Base-by-base conservation (phyloP, 23 red algal species). In the Gracilaria caudata region DNA sequence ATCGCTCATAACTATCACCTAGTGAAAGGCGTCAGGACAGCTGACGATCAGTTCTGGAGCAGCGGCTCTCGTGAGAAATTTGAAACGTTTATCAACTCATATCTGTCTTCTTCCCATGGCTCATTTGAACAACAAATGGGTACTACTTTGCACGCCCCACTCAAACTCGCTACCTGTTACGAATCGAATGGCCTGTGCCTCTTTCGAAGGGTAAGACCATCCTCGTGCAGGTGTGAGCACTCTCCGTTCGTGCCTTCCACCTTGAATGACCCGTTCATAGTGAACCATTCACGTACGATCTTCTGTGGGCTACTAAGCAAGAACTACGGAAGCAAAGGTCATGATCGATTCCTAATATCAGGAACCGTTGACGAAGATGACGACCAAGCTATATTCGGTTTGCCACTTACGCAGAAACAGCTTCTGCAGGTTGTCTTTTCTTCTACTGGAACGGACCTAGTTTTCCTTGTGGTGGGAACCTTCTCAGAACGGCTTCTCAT, bases 211-310 rank as follows among this genome's bases (percentile, higher is more conserved):
- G 54, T 57, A 12, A 80, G 92, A 30, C 96, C 96, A 41, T 41
- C 86, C 12, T 77, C 78, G 35, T 98, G 96, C 70, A 81, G 88
- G 10, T 98, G 96, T 51, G 96, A 98, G 80, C 83, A 98, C 63
- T 94, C 89, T 61, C 68, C 88, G 21, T 93, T 93, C 73, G 96
- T 94, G 20, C 21, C 39, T 6, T 47, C 59, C 68, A 61, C 96
- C 25, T 89, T 95, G 49, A 98, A 54, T 64, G 96, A 98, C 53
- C 92, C 96, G 21, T 90, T 75, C 32, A 80, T 98, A 14, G 61
- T 94, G 21, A 89, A 68, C 24, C 70, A 78, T 74, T 87, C 89
- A 19, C 39, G 79, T 20, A 56, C 88, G 56, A 90, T 97, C 38
- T 90, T 89, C 47, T 97, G 94, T 76, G 94, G 94, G 51, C 85